These are phyloP conservation scores for Nigrospora sphaerica DNA, from an alignment of 2,329 filamentous ascomycete genomes.

Conservation along the genomic window DNA sequence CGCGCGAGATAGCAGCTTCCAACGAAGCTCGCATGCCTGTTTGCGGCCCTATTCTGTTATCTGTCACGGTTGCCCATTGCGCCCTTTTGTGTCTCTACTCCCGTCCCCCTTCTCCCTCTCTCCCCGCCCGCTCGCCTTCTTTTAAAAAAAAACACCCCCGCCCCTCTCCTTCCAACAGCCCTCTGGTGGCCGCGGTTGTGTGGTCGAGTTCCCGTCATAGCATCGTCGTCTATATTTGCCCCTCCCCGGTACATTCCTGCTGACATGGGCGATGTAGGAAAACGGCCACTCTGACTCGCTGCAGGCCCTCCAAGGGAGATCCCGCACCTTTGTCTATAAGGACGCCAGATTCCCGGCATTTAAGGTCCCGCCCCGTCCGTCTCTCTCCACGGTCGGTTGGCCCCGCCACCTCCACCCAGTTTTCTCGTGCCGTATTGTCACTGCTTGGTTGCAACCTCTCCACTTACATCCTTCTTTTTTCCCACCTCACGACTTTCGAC, in stretches of 20 bases:
- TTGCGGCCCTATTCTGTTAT: no score
- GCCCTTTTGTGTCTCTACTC: no score
- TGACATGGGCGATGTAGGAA: not conserved
- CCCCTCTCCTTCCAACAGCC: no score
- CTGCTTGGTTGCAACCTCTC: slow-evolving; percentile 1
- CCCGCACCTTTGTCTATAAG: slow-evolving; percentile 7
- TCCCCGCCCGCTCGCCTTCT: no score
- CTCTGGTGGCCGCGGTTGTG: no score
- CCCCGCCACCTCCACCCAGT: slow-evolving; percentile 6
- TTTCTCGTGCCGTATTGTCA: slow-evolving; percentile 2
- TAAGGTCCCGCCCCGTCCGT: slow-evolving; percentile 3
- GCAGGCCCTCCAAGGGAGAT: slow-evolving; percentile 7
- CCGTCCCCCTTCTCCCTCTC: no score
- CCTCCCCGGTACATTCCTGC: slow-evolving; percentile 2
- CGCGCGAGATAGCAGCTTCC: no score
- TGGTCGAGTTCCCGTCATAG: no score
- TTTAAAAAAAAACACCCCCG: no score
- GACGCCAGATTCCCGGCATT: slow-evolving; percentile 5
- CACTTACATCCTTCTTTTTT: slow-evolving; percentile 2
- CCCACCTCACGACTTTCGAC: not conserved
- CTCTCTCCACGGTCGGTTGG: slow-evolving; percentile 4
- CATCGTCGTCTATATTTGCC: not conserved
- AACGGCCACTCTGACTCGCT: slow-evolving; percentile 1
- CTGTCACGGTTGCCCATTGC: no score
- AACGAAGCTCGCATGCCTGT: no score